phyloP scores from a whole-genome alignment of 169 alveolate genomes.

The Plasmodium gaboni region DNA sequence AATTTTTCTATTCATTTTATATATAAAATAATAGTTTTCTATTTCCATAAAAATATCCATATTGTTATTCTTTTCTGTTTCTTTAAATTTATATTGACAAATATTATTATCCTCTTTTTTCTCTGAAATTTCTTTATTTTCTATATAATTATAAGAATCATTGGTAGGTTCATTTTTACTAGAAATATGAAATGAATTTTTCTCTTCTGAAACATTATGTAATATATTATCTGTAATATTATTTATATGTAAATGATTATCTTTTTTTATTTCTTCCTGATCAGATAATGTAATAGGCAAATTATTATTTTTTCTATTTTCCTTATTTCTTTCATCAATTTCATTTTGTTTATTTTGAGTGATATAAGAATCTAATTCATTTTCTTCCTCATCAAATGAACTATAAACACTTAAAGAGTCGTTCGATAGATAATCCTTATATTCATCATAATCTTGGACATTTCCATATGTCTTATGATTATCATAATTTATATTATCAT shows the following conservation, averaged over 20 bases:
- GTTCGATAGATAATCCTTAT: too few species aligned
- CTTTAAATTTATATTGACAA: neutral
- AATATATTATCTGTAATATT: too few species aligned
- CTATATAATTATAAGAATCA: neutral
- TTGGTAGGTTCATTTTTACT: neutral
- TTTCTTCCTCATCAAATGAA: too few species aligned
- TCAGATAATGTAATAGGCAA: too few species aligned
- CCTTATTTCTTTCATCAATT: too few species aligned
- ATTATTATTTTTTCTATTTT: too few species aligned
- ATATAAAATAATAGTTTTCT: conserved; percentile 54
- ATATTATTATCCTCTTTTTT: neutral
- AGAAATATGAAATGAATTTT: neutral
- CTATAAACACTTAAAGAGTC: too few species aligned
- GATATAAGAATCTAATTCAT: too few species aligned
- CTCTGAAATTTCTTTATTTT: neutral
- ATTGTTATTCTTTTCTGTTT: neutral
- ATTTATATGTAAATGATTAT: neutral
- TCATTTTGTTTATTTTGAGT: too few species aligned
- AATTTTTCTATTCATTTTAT: conserved; percentile 62
- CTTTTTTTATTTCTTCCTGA: neutral
- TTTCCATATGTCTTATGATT: neutral
- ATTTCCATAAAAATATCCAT: conserved; percentile 29
- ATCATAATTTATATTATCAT: neutral
- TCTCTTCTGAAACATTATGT: neutral
- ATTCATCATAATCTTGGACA: neutral